These are phyloP conservation scores for Leishmania turanica DNA, from an alignment of 208 protist genomes.

Conservation along the genomic window DNA sequence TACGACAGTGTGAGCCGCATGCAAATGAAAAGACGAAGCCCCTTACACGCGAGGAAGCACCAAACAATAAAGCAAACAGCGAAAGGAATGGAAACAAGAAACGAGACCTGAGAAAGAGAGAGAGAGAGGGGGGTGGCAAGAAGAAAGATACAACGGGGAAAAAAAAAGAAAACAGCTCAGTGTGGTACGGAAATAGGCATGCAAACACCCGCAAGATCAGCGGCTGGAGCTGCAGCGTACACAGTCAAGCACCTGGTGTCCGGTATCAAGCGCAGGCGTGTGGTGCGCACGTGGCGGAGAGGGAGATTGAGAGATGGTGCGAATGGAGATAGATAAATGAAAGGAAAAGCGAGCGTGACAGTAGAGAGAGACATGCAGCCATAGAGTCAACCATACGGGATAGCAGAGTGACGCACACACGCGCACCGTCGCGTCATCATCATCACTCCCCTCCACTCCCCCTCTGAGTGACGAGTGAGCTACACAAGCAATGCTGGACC, in stretches of 20 bases:
- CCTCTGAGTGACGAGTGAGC: background rate
- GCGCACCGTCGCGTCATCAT: background rate
- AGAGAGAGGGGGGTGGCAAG: background rate
- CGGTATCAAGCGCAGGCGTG: conserved; percentile 1
- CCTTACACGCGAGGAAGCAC: background rate
- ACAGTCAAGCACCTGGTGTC: background rate
- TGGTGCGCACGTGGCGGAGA: background rate
- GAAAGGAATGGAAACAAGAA: background rate
- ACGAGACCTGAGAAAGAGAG: background rate
- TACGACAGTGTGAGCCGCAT: background rate
- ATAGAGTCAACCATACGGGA: background rate
- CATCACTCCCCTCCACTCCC: background rate
- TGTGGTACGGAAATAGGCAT: background rate
- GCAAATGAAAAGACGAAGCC: background rate
- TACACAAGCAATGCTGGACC: background rate
- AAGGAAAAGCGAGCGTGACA: background rate
- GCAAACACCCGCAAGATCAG: background rate
- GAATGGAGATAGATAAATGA: background rate
- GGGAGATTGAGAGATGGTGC: background rate
- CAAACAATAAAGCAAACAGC: background rate
- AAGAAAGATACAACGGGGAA: conserved; percentile 7
- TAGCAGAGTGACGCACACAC: background rate
- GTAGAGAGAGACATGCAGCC: background rate
- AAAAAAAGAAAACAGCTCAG: background rate
- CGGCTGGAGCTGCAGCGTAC: background rate